Conservation (phyloP, 176 grass and related monocot species). For the Aegilops speltoides region DNA sequence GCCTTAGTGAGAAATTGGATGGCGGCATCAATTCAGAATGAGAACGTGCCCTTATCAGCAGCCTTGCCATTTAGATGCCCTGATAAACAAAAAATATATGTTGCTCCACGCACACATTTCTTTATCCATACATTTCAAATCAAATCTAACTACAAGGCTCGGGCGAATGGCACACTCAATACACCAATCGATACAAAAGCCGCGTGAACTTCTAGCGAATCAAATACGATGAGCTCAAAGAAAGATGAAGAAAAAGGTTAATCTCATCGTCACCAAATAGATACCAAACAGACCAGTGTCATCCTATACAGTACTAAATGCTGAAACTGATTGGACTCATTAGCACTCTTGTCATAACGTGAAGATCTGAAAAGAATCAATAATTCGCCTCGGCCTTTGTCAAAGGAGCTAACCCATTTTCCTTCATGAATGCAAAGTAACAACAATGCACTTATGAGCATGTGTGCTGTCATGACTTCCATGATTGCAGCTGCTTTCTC, state of each 20-base stretch:
- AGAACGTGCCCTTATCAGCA: too few species aligned
- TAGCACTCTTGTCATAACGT: too few species aligned
- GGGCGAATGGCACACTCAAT: neutral
- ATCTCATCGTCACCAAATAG: slow-evolving; percentile 24
- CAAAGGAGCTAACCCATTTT: neutral
- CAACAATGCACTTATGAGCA: neutral
- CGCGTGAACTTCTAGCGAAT: neutral
- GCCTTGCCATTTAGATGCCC: too few species aligned
- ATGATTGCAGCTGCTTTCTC: slow-evolving; percentile 46
- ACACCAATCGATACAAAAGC: neutral
- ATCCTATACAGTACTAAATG: slow-evolving; percentile 1
- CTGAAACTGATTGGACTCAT: slow-evolving; percentile 39
- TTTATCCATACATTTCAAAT: too few species aligned
- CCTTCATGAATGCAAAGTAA: neutral
- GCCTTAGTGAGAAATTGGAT: too few species aligned
- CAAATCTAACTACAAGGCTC: neutral
- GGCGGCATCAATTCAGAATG: too few species aligned
- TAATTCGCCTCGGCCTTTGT: neutral
- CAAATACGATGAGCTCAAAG: neutral
- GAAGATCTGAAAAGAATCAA: neutral
- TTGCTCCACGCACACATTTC: too few species aligned
- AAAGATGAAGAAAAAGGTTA: neutral
- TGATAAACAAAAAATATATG: too few species aligned
- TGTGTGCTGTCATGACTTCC: slow-evolving; percentile 22
- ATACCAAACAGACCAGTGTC: slow-evolving; percentile 62